Conservation (phyloP, 208 protist genomes). For the Histomonas meleagridis region DNA sequence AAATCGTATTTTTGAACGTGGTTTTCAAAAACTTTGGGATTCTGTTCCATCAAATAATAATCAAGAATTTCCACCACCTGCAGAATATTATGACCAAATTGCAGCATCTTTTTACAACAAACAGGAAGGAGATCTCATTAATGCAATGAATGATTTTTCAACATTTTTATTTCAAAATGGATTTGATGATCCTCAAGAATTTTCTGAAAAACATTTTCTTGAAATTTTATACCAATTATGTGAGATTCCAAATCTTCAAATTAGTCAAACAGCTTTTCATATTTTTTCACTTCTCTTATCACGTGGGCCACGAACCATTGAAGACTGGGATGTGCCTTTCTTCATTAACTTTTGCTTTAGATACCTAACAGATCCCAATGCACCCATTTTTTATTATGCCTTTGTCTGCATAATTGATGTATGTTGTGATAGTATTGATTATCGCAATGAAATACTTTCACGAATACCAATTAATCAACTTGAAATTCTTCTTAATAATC, state of each 20-base stretch:
- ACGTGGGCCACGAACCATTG: not conserved
- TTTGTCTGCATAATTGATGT: not conserved
- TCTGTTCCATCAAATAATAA: too few relatives aligned
- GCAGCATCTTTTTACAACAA: not conserved
- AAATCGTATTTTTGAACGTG: too few relatives aligned
- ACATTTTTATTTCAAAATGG: not conserved
- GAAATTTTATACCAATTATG: not conserved
- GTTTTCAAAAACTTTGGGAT: too few relatives aligned
- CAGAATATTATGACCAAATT: not conserved
- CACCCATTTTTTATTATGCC: not conserved
- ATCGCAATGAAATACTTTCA: not conserved
- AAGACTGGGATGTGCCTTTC: too few relatives aligned
- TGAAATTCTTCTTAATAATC: not conserved
- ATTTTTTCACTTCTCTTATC: not conserved
- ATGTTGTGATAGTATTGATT: not conserved
- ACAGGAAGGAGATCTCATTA: not conserved
- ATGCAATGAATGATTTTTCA: not conserved
- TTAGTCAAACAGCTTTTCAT: not conserved
- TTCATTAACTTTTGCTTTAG: not conserved
- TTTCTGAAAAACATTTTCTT: not conserved
- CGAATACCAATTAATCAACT: not conserved
- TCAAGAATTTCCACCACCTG: too few relatives aligned
- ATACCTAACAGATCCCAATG: not conserved
- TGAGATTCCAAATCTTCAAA: not conserved
- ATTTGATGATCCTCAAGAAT: not conserved